Conservation (phyloP, 2,329 filamentous ascomycete species). For the Aureobasidium subglaciale region DNA sequence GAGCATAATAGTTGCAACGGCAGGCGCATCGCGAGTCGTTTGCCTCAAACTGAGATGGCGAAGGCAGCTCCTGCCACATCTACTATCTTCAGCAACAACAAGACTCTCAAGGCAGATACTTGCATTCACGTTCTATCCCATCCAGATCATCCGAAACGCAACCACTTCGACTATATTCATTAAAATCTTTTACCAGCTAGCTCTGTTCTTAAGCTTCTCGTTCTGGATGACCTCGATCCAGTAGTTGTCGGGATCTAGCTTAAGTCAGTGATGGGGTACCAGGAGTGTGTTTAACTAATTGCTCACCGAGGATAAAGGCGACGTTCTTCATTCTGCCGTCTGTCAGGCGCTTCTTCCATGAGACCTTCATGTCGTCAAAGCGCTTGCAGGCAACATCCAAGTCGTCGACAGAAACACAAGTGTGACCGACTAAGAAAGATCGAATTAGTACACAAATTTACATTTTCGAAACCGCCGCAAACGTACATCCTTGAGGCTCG, state of each 20-base stretch:
- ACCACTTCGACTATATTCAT: no score
- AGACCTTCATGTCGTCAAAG: slow-evolving; percentile 73
- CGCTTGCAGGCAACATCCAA: slow-evolving; percentile 79
- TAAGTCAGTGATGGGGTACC: background rate
- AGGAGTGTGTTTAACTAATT: background rate
- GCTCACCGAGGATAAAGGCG: slow-evolving; percentile 69
- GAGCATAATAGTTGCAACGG: no score
- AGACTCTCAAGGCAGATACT: no score
- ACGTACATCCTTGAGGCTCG: slow-evolving; percentile 60
- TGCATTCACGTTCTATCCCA: no score
- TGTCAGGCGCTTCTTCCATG: slow-evolving; percentile 92
- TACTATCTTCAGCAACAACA: no score
- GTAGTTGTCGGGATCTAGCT: slow-evolving; percentile 64
- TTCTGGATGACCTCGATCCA: slow-evolving; percentile 78
- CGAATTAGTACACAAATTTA: background rate
- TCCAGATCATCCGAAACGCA: no score
- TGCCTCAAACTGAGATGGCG: no score
- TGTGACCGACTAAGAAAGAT: slow-evolving; percentile 65
- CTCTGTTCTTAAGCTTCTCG: slow-evolving; percentile 48
- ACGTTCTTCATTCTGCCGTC: slow-evolving; percentile 90
- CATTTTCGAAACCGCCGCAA: background rate
- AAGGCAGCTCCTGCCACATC: no score
- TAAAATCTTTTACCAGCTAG: slow-evolving; percentile 6
- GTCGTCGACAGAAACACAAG: slow-evolving; percentile 82
- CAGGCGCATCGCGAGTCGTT: no score